These are phyloP conservation scores for Neonectria hederae DNA, from an alignment of 2,329 filamentous ascomycete genomes.

Conservation along the genomic window DNA sequence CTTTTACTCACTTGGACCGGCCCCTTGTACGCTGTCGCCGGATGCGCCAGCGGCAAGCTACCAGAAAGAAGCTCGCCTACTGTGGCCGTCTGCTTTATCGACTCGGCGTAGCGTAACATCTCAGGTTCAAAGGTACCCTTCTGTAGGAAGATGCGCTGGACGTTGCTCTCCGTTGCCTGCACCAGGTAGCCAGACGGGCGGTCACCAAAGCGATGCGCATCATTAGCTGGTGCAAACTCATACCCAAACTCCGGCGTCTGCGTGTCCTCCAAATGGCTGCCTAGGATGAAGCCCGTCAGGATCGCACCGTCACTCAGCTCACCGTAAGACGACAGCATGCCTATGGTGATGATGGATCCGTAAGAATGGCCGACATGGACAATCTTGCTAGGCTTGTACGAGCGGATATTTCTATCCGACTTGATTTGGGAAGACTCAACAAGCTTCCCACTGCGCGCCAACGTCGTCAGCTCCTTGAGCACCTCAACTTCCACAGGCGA, in stretches of 20 bases:
- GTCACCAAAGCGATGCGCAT: constrained; percentile 28
- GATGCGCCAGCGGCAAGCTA: constrained; percentile 31
- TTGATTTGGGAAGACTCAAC: neutral
- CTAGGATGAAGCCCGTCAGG: constrained; percentile 60
- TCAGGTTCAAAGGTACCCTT: constrained; percentile 41
- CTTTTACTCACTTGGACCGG: constrained; percentile 34
- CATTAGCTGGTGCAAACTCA: constrained; percentile 34
- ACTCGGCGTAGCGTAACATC: constrained; percentile 20
- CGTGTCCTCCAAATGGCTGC: constrained; percentile 24
- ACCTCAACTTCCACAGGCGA: constrained; percentile 50
- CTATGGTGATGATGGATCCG: constrained; percentile 62
- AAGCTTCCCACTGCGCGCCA: constrained; percentile 45
- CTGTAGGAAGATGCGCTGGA: constrained; percentile 49
- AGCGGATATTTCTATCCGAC: neutral
- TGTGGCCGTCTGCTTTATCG: constrained; percentile 46
- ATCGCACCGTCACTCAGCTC: constrained; percentile 62
- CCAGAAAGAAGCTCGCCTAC: constrained; percentile 44
- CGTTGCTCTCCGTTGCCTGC: constrained; percentile 33
- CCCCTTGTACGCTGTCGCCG: constrained; percentile 42
- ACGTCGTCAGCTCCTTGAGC: constrained; percentile 48
- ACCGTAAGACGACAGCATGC: constrained; percentile 59
- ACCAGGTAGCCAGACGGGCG: constrained; percentile 35
- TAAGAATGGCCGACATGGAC: constrained; percentile 68
- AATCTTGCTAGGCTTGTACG: constrained; percentile 46
- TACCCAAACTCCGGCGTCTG: constrained; percentile 22